Evolutionary conservation across 2,329 filamentous ascomycete genomes (phyloP), one percentile per base, ranked within the genome.

Genomic region (Claviceps digitariae): DNA sequence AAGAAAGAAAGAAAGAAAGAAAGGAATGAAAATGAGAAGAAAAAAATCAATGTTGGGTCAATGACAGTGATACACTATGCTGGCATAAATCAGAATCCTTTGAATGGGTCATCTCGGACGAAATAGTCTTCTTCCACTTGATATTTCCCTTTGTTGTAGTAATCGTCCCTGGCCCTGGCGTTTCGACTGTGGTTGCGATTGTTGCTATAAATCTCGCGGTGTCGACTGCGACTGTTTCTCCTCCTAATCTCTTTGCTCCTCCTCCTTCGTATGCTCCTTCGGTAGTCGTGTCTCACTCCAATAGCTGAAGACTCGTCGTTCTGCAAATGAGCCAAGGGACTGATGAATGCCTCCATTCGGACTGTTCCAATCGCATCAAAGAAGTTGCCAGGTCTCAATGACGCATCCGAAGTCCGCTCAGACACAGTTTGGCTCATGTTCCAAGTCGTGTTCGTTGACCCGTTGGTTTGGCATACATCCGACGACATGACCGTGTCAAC

Each of bases 261-360:
- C 54, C 77, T 67, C 54, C 77, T 67, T 10, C 78, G 70, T 4
- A 71, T 70, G 5, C 70, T 65, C 48, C 73, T 70, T 50, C 71
- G 68, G 34, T 29, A 27, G 56, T 72, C 69, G 57, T 80, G 76
- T 25, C 78, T 76, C 23, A 70, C 66, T 57, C 78, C 76, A 2
- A 45, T 15, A 52, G 75, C 71, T 0, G 72, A 69, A 44, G 71
- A 67, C 13, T 77, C 74, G 13, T 71, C 69, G 51, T 74, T 70
- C 29, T 71, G 69, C 2, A 70, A 70, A 56, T 74, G 72, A 1
- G 77, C 72, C 12, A 83, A 66, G 0, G 81, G 81, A 60, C 75
- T 82, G 59, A 98, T 94, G 66, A 97, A 98, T 0, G 93, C 93
- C 67, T 97, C 91, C 91, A 98, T 97, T 29, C 93, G 82, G 48